Evolutionary conservation across 2,329 filamentous ascomycete genomes (phyloP), one percentile per base, ranked within the genome.

Genomic region (Diaporthe sp.): DNA sequence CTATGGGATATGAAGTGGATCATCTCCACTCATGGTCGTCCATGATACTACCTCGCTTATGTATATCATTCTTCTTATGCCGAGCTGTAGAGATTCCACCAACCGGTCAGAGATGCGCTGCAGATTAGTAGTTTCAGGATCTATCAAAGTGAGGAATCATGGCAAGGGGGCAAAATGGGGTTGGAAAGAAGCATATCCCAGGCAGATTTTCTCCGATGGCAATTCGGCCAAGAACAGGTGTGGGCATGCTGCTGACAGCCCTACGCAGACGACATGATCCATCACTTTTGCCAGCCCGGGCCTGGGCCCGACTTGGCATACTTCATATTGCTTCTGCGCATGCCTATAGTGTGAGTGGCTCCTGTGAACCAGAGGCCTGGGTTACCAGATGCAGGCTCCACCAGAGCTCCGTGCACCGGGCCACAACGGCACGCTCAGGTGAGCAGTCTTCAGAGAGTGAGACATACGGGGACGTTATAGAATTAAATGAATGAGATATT

Each of bases 191-290:
- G 22, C 54, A 33, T 3, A 4, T 0, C n/a, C 33, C 40, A 40
- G 4, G 12, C 8, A 19, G 54, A 17, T 15, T 22, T 3, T 13
- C 54, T 58, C 25, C 3, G 50, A 30, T 50, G 22, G 19, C 33
- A 28, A 10, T 40, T 22, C 38, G 45, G 30, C 61, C 45, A 38
- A 40, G 33, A n/a, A 9, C 10, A 38, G 13, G 9, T 52, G 22
- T 52, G 30, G 19, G 19, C 60, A 66, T 8, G 42, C 5, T 66
- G 61, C 61, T 67, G 42, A 50, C 61, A 67, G 61, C 61, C 61
- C 61, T 50, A 35, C 22, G 42, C 30, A 35, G 17, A 64, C 25
- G 25, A 45, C 22, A 40, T 30, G 38, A 5, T 3, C 15, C 6
- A 19, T 64, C 25, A 35, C 40, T 45, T 3, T n/a, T 64, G 25